Evolutionary conservation across 192 early-diverging fungal species (phyloP), one percentile per base, ranked within the genome.

Genomic region (Linderina pennispora): DNA sequence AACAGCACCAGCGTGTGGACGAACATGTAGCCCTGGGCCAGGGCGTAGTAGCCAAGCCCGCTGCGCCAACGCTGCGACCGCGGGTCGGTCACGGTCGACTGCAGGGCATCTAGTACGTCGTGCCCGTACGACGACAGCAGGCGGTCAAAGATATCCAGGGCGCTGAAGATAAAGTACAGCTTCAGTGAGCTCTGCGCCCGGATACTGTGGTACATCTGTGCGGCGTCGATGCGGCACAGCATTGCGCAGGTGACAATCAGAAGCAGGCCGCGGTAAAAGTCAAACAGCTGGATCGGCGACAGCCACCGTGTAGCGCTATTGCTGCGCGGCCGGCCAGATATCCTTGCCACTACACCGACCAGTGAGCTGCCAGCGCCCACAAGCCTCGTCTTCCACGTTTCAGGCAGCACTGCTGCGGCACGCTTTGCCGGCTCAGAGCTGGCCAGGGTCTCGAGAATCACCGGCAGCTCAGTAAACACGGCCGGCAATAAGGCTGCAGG

Each of bases 131-230:
- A 91, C 24, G 85, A 85, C 55, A 89, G 90, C 3, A 99, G 78
- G 36, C 90, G 84, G 66, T 99, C 97, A 49, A 88, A 89, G 25
- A 93, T 86, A 62, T 99, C 97, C 36, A 99, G 75, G 22, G 86
- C 80, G 55, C 94, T 97, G 54, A 93, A 98, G 25, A 99, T 96
- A 37, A 97, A 90, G 42, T 97, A 97, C 23, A 99, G 79, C 65
- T 99, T 99, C 55, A 99, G 86, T 14, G 86, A 84, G 40, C 89
- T 82, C 64, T 99, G 97, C 7, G 93, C 97, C 18, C 97, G 85
- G 23, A 99, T 89, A 31, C 83, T 80, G 68, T 98, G 94, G 76
- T 99, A 99, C 44, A 96, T 73, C 53, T 82, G 73, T 14, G 90
- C 87, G 1, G 91, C 81, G 58, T 99, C 94, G 20, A 97, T 79